Base-by-base conservation (phyloP, 169 alveolate genomes). In the Plasmodium inui region DNA sequence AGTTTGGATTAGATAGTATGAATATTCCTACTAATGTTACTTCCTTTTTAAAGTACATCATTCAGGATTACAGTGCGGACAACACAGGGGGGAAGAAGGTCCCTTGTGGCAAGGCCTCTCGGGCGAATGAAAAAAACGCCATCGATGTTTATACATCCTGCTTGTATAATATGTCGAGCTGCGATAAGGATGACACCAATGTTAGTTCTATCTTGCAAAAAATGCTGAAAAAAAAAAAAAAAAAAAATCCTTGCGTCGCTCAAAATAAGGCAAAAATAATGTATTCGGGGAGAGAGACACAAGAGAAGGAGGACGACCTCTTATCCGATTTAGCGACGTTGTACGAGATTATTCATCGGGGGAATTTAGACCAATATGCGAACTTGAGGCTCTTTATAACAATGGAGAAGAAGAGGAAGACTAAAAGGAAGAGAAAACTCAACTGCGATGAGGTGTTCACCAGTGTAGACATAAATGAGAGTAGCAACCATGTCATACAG, bases 301-400 rank as follows among this genome's bases (percentile, higher is more conserved):
- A 32, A 3, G 17, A 37, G 26, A 28, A 37, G 26, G 86, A 86
- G 2, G 80, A 55, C 14, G 34, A 34, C 22, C 1, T 9, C 14
- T 19, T 89, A 26, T 70, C 44, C 12, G 74, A 79, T 14, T 39
- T 89, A 4, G 39, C 84, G 17, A 28, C 70, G 30, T 17, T 79
- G 9, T 89, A 89, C 22, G 94, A 89, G 79, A 57, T 89, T 79
- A 37, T 89, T 61, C 19, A 78, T 2, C 44, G 28, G 1, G 79
- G 34, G 0, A 41, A 39, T 89, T 61, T 89, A 79, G 72, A 89
- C 19, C 26, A 78, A 57, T 89, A 89, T 57, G 76, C 34, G 2
- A 79, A 79, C 46, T 39, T 78, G 28, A 89, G 82, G 82, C 32
- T 89, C 7, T 89, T 78, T 53, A 79, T 89, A 28, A 79, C 86